Percentiles rank a stretch among this genome's conserved stretches.
Conservation (phyloP, 108 stramenopile species). For the Nitzschia palea region DNA sequence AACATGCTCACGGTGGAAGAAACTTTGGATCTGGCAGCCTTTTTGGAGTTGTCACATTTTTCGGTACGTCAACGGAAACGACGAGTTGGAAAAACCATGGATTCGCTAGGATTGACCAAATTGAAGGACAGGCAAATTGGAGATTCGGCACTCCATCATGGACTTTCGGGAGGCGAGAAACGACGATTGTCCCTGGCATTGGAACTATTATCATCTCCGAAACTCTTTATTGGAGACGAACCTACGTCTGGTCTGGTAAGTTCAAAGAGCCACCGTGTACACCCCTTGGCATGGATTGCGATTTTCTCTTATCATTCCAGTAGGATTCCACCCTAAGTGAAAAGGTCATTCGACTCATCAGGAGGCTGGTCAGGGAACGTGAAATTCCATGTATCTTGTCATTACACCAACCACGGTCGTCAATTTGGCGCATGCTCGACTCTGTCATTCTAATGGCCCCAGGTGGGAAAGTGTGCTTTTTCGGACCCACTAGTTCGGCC, state of each 20-base stretch:
- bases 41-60: slow-evolving; percentile 51
- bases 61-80: slow-evolving; percentile 26
- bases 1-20: slow-evolving; percentile 78
- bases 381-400: slow-evolving; percentile 67
- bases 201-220: slow-evolving; percentile 66
- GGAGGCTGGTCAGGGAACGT: slow-evolving; percentile 45
- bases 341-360: slow-evolving; percentile 62
- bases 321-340: slow-evolving; percentile 48
- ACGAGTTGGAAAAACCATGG: slow-evolving; percentile 44
- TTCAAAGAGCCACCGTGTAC: not conserved
- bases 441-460: slow-evolving; percentile 66
- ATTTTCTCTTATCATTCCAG: not conserved
- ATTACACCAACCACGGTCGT: slow-evolving; percentile 76
- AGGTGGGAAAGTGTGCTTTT: slow-evolving; percentile 72
- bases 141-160: slow-evolving; percentile 43
- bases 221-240: slow-evolving; percentile 78
- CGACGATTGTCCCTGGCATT: slow-evolving; percentile 76
- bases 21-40: slow-evolving; percentile 75
- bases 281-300: too few relatives aligned
- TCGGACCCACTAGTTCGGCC: slow-evolving; percentile 48
- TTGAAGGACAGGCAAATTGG: slow-evolving; percentile 63
- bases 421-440: slow-evolving; percentile 70
- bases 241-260: slow-evolving; percentile 83
- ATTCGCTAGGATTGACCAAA: slow-evolving; percentile 57
- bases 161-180: slow-evolving; percentile 82